Evolutionary conservation across 441 rosid genomes (phyloP), one percentile per base, ranked within the genome.

Genomic region (Corymbia citriodora): DNA sequence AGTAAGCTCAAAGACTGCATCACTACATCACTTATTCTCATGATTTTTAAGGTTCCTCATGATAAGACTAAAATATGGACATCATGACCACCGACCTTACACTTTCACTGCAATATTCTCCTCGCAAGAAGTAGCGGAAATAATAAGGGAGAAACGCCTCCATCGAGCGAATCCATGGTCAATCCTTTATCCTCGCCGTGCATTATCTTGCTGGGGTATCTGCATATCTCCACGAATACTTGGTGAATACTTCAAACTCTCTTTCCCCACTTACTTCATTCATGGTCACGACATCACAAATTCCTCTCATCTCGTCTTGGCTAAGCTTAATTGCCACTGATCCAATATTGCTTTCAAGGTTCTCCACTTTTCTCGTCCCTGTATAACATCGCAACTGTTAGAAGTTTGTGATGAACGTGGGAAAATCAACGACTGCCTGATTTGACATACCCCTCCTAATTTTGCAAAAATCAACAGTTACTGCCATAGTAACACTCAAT

Each of bases 301-400:
- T 93, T 87, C 92, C 95, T 89, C 91, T 89, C 89, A 92, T 68
- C 49, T 90, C 90, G 55, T 92, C 91, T 45, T 87, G 16, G 50
- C 87, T 90, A 36, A 93, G 92, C 90, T 90, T 93, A 87, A 93
- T 16, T 7, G 82, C 88, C 91, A 92, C 29, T 31, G 95, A 92
- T 59, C 92, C 91, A 59, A 94, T 92, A 86, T 94, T 95, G 87
- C 85, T 89, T 21, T 90, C 92, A 31, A 95, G 92, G 92, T 94
- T 94, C 93, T 91, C 91, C 52, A 92, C 55, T 68, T 95, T 94
- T 49, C 94, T 93, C 88, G 95, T 94, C 55, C 94, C 95, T 94
- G 89, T 21, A 87, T 82, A 89, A 27, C 50, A 48, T 87, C 3
- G n/a, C 40, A 59, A 21, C 33, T 25, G n/a, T 50, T 89, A 40